Percentiles rank a stretch among this genome's conserved stretches.
Evolutionary conservation across 495 filamentous ascomycete species (phyloP).

Genomic region (Xylaria bambusicola): DNA sequence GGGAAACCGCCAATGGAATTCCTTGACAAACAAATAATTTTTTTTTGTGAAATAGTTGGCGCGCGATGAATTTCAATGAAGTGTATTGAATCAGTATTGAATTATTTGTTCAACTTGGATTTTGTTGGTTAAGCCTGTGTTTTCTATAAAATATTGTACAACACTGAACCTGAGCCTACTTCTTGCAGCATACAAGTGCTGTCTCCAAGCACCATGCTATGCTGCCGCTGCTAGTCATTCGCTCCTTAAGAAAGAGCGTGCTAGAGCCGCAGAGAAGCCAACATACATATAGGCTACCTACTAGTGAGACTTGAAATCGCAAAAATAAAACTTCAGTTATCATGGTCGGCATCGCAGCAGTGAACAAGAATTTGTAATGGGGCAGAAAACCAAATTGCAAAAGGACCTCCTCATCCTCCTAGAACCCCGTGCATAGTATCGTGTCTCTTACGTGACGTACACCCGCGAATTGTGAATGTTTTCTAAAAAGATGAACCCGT

Average conservation of each 20-base stretch:
- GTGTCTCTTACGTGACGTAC: neutral
- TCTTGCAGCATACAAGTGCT: neutral
- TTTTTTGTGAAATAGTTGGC: too few relatives aligned
- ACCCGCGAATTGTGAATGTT: neutral
- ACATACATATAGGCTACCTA: neutral
- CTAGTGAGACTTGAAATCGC: neutral
- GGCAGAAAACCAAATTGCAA: neutral
- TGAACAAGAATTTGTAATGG: neutral
- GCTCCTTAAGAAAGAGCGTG: neutral
- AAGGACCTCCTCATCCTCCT: neutral
- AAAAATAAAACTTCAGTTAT: neutral
- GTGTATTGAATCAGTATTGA: too few relatives aligned
- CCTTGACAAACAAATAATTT: too few relatives aligned
- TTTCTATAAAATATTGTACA: constrained; percentile 1
- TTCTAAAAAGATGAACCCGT: too few relatives aligned
- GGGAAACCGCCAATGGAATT: too few relatives aligned
- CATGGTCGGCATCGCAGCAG: neutral
- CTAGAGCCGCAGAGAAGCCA: neutral
- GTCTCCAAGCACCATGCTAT: constrained; percentile 1
- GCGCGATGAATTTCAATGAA: too few relatives aligned
- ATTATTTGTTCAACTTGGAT: neutral
- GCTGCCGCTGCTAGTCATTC: neutral
- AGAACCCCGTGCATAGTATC: neutral
- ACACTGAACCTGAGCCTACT: constrained; percentile 1
- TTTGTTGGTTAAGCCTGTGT: neutral